These are phyloP conservation scores for Glycine soja DNA, from an alignment of 306 rosid species.

Conservation along the genomic window DNA sequence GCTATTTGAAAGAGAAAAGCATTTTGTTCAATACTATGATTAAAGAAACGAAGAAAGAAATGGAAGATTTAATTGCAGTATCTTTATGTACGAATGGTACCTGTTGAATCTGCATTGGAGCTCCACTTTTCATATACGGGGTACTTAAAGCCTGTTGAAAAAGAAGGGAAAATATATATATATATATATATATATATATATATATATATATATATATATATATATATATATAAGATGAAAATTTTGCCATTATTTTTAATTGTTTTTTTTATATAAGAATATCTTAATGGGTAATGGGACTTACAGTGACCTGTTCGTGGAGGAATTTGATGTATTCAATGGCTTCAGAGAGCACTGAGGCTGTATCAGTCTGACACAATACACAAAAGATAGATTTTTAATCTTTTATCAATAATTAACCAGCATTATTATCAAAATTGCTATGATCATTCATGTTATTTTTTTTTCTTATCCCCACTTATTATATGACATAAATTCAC, in stretches of 20 bases:
- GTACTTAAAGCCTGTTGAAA: conserved; percentile 74
- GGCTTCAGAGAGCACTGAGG: conserved; percentile 99
- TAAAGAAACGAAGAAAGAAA: neutral
- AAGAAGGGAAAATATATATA: neutral
- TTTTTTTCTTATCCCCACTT: neutral
- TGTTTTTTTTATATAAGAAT: conserved; percentile 1
- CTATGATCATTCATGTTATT: neutral
- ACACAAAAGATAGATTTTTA: conserved; percentile 33
- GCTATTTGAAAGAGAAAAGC: neutral
- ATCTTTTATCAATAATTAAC: conserved; percentile 37
- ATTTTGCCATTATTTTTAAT: neutral
- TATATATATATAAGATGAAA: neutral
- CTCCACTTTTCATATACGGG: conserved; percentile 97
- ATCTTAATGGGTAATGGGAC: conserved; percentile 51
- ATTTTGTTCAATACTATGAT: neutral
- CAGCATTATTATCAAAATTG: neutral
- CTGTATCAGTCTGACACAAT: conserved; percentile 94
- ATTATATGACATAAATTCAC: conserved; percentile 44
- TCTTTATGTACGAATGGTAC: conserved; percentile 45
- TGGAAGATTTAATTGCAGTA: too few relatives aligned
- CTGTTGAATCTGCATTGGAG: conserved; percentile 78
- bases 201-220: too few relatives aligned
- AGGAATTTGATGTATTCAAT: conserved; percentile 94
- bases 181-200: neutral
- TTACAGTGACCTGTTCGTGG: conserved; percentile 93